Evolutionary conservation across 345 rosid genomes (phyloP).

Genomic region (Cardamine occulta): DNA sequence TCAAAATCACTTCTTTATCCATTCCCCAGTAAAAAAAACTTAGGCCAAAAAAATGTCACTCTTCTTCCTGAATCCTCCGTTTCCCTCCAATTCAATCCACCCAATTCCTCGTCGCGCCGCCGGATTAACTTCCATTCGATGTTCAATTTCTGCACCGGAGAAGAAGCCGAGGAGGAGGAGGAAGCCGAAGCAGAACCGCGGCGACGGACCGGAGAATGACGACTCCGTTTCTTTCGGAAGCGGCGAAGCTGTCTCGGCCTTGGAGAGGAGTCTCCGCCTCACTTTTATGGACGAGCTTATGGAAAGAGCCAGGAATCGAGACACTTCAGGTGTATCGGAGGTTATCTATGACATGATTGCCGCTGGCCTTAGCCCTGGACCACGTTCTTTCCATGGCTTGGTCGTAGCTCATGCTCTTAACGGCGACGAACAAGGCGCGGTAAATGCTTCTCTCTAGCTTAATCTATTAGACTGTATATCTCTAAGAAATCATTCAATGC

Average conservation of each 20-base stretch:
- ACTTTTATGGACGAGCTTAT: slow-evolving; percentile 94
- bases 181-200: slow-evolving; percentile 42
- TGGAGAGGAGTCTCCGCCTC: slow-evolving; percentile 81
- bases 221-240: slow-evolving; percentile 14
- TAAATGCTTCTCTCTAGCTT: slow-evolving; percentile 30
- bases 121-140: slow-evolving; percentile 11
- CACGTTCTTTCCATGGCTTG: slow-evolving; percentile 92
- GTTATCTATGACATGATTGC: slow-evolving; percentile 96
- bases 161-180: slow-evolving; percentile 46
- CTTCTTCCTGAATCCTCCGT: slow-evolving; percentile 39
- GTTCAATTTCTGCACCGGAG: slow-evolving; percentile 48
- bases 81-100: slow-evolving; percentile 47
- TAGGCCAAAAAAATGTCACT: slow-evolving; percentile 38
- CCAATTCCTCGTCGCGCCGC: slow-evolving; percentile 37
- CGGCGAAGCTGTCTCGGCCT: slow-evolving; percentile 45
- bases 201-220: slow-evolving; percentile 37
- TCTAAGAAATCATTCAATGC: background rate
- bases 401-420: slow-evolving; percentile 68
- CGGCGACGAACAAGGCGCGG: slow-evolving; percentile 91
- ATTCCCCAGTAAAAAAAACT: slow-evolving; percentile 30
- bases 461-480: background rate
- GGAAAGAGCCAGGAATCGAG: slow-evolving; percentile 77
- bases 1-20: slow-evolving; percentile 43
- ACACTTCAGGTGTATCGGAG: slow-evolving; percentile 64
- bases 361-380: slow-evolving; percentile 90